phyloP scores from a whole-genome alignment of 164 flowering plant genomes.

The Cinnamomum micranthum region DNA sequence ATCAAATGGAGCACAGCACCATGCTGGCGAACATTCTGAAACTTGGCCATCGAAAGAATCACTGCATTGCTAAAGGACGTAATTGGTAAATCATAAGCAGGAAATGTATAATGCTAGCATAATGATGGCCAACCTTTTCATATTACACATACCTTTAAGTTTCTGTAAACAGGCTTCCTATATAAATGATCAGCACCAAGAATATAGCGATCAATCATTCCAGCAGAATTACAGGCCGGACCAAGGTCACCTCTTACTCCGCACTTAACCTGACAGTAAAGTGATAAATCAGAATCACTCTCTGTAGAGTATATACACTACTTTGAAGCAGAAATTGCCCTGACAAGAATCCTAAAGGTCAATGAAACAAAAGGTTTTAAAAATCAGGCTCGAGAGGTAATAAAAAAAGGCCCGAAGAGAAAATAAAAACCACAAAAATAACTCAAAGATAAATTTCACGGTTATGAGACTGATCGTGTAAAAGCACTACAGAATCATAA shows the following conservation, averaged over 20 bases:
- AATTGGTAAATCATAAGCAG: neutral
- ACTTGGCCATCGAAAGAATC: conserved; percentile 28
- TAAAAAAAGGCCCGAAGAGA: neutral
- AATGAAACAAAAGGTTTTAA: no score
- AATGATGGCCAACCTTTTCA: neutral
- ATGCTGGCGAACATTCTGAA: conserved; percentile 45
- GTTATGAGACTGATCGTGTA: neutral
- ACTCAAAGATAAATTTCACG: neutral
- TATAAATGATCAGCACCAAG: conserved; percentile 60
- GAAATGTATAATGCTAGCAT: neutral
- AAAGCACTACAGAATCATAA: neutral
- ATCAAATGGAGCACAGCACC: conserved; percentile 80
- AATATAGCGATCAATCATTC: conserved; percentile 64
- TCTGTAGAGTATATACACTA: neutral
- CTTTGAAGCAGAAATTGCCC: no score
- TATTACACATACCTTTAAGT: conserved; percentile 44
- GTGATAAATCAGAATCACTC: neutral
- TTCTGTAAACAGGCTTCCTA: conserved; percentile 52
- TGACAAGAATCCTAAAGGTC: neutral
- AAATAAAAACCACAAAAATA: neutral
- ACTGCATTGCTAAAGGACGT: conserved; percentile 45
- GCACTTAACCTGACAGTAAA: conserved; percentile 53
- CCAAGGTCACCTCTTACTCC: conserved; percentile 62
- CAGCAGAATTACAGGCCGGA: conserved; percentile 75
- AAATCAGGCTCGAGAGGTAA: no score